Evolutionary conservation across 306 rosid species (phyloP).

Genomic region (Cicer yamashitae): DNA sequence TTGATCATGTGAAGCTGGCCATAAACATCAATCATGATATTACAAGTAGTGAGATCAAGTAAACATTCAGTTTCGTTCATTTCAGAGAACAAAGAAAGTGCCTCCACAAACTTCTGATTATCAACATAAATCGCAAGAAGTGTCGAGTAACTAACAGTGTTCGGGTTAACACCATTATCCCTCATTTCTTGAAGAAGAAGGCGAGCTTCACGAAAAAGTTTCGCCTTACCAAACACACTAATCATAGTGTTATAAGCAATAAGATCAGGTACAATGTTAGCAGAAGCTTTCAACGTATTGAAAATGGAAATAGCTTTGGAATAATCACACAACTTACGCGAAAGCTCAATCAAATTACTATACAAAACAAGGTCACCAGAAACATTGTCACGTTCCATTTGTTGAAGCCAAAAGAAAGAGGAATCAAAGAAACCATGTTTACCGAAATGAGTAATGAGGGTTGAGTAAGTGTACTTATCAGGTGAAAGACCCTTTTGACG

Average conservation of each 20-base stretch:
- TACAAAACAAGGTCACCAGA: conserved; percentile 89
- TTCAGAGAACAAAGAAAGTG: conserved; percentile 77
- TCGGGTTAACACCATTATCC: conserved; percentile 62
- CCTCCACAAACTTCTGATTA: conserved; percentile 84
- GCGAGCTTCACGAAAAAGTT: conserved; percentile 82
- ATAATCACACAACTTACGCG: conserved; percentile 76
- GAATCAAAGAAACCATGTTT: conserved; percentile 85
- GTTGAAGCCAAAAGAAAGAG: conserved; percentile 87
- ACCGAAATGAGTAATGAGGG: conserved; percentile 80
- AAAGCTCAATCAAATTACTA: conserved; percentile 85
- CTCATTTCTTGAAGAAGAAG: conserved; percentile 79
- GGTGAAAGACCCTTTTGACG: conserved; percentile 81
- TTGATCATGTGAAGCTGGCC: conserved; percentile 94
- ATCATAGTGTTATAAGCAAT: conserved; percentile 84
- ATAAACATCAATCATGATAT: conserved; percentile 93
- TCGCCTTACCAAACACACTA: conserved; percentile 90
- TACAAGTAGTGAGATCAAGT: conserved; percentile 79
- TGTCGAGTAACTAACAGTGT: conserved; percentile 79
- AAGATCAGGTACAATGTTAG: conserved; percentile 69
- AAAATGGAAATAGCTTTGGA: conserved; percentile 89
- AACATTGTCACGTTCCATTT: conserved; percentile 85
- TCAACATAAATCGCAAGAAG: conserved; percentile 72
- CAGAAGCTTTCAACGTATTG: conserved; percentile 59
- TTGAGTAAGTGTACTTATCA: conserved; percentile 89
- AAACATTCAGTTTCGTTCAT: conserved; percentile 70